Evolutionary conservation across 768 basidiomycete species (phyloP), one percentile per base, ranked within the genome.

Genomic region (Exidia glandulosa): DNA sequence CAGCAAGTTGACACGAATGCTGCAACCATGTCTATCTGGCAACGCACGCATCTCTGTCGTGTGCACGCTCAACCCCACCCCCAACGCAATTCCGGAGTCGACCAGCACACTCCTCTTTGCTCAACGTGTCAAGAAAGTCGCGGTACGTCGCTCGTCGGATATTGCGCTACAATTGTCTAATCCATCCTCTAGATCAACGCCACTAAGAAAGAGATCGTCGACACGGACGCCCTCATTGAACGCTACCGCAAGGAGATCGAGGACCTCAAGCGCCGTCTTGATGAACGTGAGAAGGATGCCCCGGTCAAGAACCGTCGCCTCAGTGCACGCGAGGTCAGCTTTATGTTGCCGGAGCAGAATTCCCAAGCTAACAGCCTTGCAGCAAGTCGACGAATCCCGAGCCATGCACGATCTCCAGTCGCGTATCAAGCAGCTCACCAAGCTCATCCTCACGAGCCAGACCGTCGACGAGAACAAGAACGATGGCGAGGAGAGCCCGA

Each of bases 1-100:
- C 69, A 93, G 90, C 47, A 98, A 98, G 71, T 80, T 98, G 10
- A 96, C 94, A 16, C 85, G 93, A 27, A 83, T 98, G 71, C 81
- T 98, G 5, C 94, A 97, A 71, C 94, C 95, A 1, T 97, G 94
- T 0, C 78, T 99, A 1, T 89, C 93, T 0, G 95, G 95, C 1
- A 92, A 98, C 69, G 94, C 95, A 25, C 85, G 93, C 7, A 94
- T 99, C 58, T 93, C 90, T 45, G 94, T 99, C 16, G 87, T 98
- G 57, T 96, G 94, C 71, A 98, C 95, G 0, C 82, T 98, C 69
- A 95, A 94, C 66, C 93, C 95, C 0, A 90, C 94, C 56, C 70
- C 77, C 2, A 73, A 76, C 54, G 93, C 93, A 19, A 77, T 94
- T 5, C 77, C 83, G 7, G 95, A 98, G 74, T 90, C 86, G 6